Percentiles rank a stretch among this genome's conserved stretches.
Evolutionary conservation across 2,329 filamentous ascomycete genomes (phyloP).

Genomic region (Metarhizium humberi): DNA sequence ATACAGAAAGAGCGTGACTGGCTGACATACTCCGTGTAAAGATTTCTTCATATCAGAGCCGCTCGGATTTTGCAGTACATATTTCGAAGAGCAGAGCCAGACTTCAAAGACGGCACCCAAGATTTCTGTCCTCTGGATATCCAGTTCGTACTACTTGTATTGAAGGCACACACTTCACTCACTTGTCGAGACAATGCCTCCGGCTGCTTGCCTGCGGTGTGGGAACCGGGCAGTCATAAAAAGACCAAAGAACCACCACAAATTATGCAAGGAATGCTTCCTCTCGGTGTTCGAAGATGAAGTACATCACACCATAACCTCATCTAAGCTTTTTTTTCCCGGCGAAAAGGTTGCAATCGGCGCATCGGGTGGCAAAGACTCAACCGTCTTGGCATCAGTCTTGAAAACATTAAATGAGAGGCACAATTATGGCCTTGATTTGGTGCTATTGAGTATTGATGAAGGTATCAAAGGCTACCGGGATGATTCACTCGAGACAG

Average conservation of each 20-base stretch:
- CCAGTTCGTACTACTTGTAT: neutral
- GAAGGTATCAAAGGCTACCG: conserved; percentile 96
- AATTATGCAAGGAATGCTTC: conserved; percentile 87
- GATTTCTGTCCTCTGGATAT: neutral
- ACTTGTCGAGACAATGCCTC: conserved; percentile 51
- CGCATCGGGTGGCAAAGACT: conserved; percentile 94
- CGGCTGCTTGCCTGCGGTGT: conserved; percentile 67
- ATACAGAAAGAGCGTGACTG: neutral
- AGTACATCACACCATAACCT: conserved; percentile 83
- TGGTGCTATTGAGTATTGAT: conserved; percentile 85
- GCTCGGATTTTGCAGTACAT: neutral
- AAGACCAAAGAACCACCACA: conserved; percentile 88
- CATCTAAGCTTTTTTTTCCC: conserved; percentile 68
- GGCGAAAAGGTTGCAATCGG: conserved; percentile 91
- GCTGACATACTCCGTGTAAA: neutral
- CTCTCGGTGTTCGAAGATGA: conserved; percentile 82
- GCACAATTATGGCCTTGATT: conserved; percentile 74
- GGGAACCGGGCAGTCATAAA: conserved; percentile 77
- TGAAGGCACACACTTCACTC: neutral
- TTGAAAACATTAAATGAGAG: conserved; percentile 91
- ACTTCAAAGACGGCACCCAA: neutral
- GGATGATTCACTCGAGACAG: conserved; percentile 91
- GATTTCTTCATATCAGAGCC: neutral
- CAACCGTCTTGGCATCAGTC: conserved; percentile 88
- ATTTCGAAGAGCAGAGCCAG: neutral